Evolutionary conservation across 768 basidiomycete species (phyloP), one percentile per base, ranked within the genome.

Genomic region (Auricularia heimuer): DNA sequence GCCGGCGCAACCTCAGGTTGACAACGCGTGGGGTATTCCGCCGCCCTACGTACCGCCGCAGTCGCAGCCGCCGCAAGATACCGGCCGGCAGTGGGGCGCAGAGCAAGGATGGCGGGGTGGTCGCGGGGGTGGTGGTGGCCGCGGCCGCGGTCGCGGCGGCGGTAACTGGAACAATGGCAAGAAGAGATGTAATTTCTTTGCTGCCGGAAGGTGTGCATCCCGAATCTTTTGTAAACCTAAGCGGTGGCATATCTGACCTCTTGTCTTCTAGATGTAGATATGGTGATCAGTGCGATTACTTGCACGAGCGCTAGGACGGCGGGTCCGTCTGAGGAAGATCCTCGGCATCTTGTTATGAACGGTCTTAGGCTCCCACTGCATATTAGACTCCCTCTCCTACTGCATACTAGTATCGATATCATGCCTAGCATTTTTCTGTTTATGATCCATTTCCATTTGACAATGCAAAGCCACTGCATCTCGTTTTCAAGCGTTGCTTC

Each of bases 131-230:
- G 80, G 80, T 56, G 78, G 85, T 63, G 82, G 82, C 54, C 78
- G 85, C 62, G 84, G 88, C 44, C 77, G 85, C 63, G 85, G 86
- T 64, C 76, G 87, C 61, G 82, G 84, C 61, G 72, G 80, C 47
- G 76, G 78, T 61, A 71, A 80, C 66, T 72, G 76, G 47, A 83
- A 83, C 54, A 82, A 81, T 66, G 85, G 83, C 69, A 90, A 86
- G 85, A 85, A 87, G 86, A 86, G 84, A 86, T 92, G 90, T 88
- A 88, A 81, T 83, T 92, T 92, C 81, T 92, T 86, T 84, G 84
- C 84, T 79, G 83, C 85, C 84, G 90, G 90, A 90, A 92, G 90
- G 90, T 88, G 86, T 92, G 90, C 88, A 84, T 81, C 75, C 73
- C 62, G 54, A 54, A 34, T 80, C 80, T 76, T 75, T 74, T 42